Base-by-base conservation (phyloP, 225 moss, liverwort and hornwort species). In the Bryum argenteum region DNA sequence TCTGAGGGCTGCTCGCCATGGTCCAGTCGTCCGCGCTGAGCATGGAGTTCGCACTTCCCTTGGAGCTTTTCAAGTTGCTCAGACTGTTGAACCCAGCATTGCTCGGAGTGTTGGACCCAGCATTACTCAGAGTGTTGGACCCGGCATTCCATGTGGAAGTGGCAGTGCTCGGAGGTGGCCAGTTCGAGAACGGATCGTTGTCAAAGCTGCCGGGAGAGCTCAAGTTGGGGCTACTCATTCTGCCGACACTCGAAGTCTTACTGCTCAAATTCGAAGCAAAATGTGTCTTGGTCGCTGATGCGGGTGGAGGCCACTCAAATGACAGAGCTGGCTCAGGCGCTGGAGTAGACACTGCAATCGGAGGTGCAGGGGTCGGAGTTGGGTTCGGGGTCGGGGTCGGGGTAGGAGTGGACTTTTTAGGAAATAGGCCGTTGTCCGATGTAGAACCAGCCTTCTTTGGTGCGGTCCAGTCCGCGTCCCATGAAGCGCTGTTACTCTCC, bases 381-480 rank as follows among this genome's bases (percentile, higher is more conserved):
- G n/a, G n/a, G n/a, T n/a, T 63, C 59, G 80, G 74, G 2, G 85
- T 74, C 9, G 86, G 69, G 1, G 77, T 55, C 63, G 80, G 78
- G 51, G 76, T 70, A 70, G 77, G 81, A 44, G 84, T 71, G 10
- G 83, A 18, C 15, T 62, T 84, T 7, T 81, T 67, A 39, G 83
- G 78, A 4, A 79, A 62, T 9, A 78, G 42, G 20, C 80, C 70
- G 18, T 77, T 78, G 38, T 84, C 84, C 57, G 53, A 17, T 38
- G 63, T 54, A 61, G 65, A 13, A 26, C 66, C 81, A 54, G 79
- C 68, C 54, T 81, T 76, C 79, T 87, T 91, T 9, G 82, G 81
- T 19, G 83, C 77, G 26, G 82, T 82, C 96, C 96, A 96, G 62
- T 93, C 96, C 55, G 93, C 85, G 75, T 96, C 96, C 96, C 96